Evolutionary conservation across 2,329 filamentous ascomycete species (phyloP).

Genomic region (Hymenoscyphus repandus): DNA sequence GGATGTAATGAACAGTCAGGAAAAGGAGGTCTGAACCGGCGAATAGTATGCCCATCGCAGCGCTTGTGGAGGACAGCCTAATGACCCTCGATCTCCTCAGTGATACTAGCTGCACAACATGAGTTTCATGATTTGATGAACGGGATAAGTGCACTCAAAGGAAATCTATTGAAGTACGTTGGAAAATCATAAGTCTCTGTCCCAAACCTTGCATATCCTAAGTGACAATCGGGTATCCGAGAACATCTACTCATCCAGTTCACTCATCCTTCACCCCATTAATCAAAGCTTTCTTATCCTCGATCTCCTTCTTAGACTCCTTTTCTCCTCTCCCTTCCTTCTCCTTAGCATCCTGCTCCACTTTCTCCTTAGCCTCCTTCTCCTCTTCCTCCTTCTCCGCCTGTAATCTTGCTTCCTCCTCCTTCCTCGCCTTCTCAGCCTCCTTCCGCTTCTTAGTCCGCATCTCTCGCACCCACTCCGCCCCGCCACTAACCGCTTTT

Average conservation of each 20-base stretch:
- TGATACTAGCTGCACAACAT: too few relatives aligned
- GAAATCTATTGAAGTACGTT: too few relatives aligned
- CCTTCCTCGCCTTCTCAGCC: constrained; percentile 22
- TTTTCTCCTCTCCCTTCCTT: constrained; percentile 8
- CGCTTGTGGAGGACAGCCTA: too few relatives aligned
- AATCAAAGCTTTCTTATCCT: background rate
- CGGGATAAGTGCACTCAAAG: too few relatives aligned
- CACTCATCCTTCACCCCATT: constrained; percentile 1
- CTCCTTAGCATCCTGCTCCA: constrained; percentile 13
- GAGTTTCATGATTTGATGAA: too few relatives aligned
- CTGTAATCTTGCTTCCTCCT: constrained; percentile 21
- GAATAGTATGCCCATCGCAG: too few relatives aligned
- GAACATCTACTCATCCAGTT: background rate
- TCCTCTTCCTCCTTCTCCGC: constrained; percentile 20
- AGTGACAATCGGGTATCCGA: background rate
- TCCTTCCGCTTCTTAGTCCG: constrained; percentile 41
- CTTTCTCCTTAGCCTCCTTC: constrained; percentile 16
- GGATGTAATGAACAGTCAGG: too few relatives aligned
- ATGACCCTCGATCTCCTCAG: too few relatives aligned
- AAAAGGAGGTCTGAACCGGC: too few relatives aligned
- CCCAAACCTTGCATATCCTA: too few relatives aligned
- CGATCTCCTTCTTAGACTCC: background rate
- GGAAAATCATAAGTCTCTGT: too few relatives aligned
- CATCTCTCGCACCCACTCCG: constrained; percentile 48
- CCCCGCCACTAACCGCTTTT: constrained; percentile 47